phyloP scores from a whole-genome alignment of 352 stramenopile genomes.

The Pythium brachiatum region DNA sequence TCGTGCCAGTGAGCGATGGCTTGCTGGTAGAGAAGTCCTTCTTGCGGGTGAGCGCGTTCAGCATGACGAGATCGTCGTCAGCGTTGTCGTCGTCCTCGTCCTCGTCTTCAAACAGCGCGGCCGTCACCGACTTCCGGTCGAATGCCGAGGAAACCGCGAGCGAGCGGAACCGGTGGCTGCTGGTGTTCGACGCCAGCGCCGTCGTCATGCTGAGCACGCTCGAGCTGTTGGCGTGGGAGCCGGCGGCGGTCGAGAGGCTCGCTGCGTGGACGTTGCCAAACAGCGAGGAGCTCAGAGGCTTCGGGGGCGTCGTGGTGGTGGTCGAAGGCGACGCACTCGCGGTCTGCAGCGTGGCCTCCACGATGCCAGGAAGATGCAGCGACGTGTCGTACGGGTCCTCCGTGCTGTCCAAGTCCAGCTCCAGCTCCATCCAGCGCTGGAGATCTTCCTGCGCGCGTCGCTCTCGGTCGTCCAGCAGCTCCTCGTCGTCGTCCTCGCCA shows the following conservation, averaged over 20 bases:
- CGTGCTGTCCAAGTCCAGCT: conserved; percentile 24
- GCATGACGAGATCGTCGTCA: conserved; percentile 20
- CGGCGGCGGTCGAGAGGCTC: conserved; percentile 2
- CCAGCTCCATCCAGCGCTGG: conserved; percentile 31
- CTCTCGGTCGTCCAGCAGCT: conserved; percentile 12
- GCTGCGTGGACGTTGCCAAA: conserved; percentile 4
- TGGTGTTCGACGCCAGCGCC: not conserved
- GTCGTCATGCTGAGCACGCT: conserved; percentile 22
- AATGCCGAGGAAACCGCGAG: conserved; percentile 21
- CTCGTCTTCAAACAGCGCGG: conserved; percentile 50
- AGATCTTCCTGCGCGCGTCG: conserved; percentile 20
- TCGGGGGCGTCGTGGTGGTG: not conserved
- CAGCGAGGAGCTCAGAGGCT: not conserved
- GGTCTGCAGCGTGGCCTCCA: conserved; percentile 5
- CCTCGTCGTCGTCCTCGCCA: conserved; percentile 12
- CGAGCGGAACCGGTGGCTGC: conserved; percentile 18
- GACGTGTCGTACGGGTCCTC: conserved; percentile 26
- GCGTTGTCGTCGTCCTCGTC: conserved; percentile 26
- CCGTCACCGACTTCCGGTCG: conserved; percentile 49
- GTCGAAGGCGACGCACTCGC: not conserved
- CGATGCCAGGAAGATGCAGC: conserved; percentile 19
- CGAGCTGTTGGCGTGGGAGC: conserved; percentile 28
- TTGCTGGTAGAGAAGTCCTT: conserved; percentile 9
- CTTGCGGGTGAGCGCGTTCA: conserved; percentile 19
- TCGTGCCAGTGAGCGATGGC: conserved; percentile 21